Evolutionary conservation across 2,329 filamentous ascomycete species (phyloP).

Genomic region (Penicillium capsulatum): DNA sequence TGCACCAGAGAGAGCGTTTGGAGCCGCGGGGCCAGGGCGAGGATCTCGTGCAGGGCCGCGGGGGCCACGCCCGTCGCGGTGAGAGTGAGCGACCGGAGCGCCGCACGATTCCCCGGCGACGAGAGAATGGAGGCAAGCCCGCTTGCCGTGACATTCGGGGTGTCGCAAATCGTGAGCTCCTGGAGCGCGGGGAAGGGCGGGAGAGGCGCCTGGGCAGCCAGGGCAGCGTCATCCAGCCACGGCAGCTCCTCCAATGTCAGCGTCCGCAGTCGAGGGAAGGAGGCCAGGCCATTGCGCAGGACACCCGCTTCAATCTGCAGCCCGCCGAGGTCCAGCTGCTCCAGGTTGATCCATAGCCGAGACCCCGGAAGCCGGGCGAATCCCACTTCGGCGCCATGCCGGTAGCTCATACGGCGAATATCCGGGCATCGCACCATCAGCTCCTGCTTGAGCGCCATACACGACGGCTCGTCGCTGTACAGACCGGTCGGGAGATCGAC

Average conservation of each 20-base stretch:
- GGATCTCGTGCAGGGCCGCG: conserved; percentile 41
- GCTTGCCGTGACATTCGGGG: conserved; percentile 64
- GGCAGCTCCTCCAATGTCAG: conserved; percentile 68
- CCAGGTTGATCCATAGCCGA: conserved; percentile 41
- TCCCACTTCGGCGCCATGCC: conserved; percentile 70
- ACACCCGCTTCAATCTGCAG: conserved; percentile 37
- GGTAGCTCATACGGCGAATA: conserved; percentile 85
- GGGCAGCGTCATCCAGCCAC: conserved; percentile 72
- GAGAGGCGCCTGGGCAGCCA: conserved; percentile 61
- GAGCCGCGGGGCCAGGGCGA: conserved; percentile 42
- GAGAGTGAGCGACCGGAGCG: conserved; percentile 65
- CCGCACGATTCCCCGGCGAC: conserved; percentile 54
- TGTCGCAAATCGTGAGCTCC: conserved; percentile 67
- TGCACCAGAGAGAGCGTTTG: conserved; percentile 52
- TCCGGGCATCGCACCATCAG: conserved; percentile 78
- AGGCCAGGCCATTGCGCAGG: conserved; percentile 66
- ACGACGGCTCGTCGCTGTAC: conserved; percentile 73
- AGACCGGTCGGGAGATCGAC: conserved; percentile 87
- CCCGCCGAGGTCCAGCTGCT: conserved; percentile 39
- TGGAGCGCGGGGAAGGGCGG: conserved; percentile 71
- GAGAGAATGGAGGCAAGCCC: conserved; percentile 68
- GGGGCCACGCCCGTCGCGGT: conserved; percentile 63
- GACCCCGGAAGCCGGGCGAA: conserved; percentile 65
- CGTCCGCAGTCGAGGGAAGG: conserved; percentile 64
- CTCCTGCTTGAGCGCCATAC: conserved; percentile 73